Conservation (phyloP, 768 basidiomycete genomes). For the Butyriboletus loyo region DNA sequence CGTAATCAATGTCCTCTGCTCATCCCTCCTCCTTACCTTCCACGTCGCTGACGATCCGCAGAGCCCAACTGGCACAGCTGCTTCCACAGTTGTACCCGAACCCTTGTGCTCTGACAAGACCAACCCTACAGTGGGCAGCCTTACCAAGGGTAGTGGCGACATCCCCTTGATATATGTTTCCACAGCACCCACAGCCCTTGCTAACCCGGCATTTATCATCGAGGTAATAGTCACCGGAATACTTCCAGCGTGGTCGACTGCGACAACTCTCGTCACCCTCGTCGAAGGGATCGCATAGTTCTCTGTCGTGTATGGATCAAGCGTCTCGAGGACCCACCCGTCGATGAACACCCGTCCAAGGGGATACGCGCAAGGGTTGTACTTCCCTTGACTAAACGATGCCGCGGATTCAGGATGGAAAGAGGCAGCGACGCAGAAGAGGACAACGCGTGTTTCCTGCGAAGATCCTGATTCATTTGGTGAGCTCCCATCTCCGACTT, state of each 20-base stretch:
- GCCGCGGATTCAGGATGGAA: slow-evolving; percentile 63
- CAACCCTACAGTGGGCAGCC: slow-evolving; percentile 65
- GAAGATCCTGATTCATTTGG: slow-evolving; percentile 30
- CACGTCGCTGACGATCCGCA: slow-evolving; percentile 39
- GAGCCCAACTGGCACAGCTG: slow-evolving; percentile 22
- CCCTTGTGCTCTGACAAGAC: slow-evolving; percentile 51
- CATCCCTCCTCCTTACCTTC: slow-evolving; percentile 60
- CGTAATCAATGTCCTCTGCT: slow-evolving; percentile 52
- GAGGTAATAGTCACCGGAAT: slow-evolving; percentile 84
- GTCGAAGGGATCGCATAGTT: slow-evolving; percentile 95
- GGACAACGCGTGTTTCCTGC: slow-evolving; percentile 53
- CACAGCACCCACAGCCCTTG: slow-evolving; percentile 66
- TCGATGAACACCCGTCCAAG: slow-evolving; percentile 83
- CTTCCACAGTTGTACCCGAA: slow-evolving; percentile 34
- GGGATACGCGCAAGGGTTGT: slow-evolving; percentile 73
- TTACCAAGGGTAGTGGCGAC: slow-evolving; percentile 63
- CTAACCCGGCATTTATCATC: slow-evolving; percentile 76
- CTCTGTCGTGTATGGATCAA: slow-evolving; percentile 93
- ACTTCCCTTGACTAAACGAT: slow-evolving; percentile 58
- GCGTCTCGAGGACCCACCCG: slow-evolving; percentile 94
- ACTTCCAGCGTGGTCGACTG: slow-evolving; percentile 83
- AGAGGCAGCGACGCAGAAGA: slow-evolving; percentile 83
- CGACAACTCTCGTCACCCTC: slow-evolving; percentile 77
- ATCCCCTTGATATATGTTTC: slow-evolving; percentile 69
- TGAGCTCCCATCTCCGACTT: slow-evolving; percentile 28